A percentile compares a stretch with the other conserved stretches of the same genome.
phyloP scores from a whole-genome alignment of 2,329 filamentous ascomycete genomes.

The Apiospora pterosperma region DNA sequence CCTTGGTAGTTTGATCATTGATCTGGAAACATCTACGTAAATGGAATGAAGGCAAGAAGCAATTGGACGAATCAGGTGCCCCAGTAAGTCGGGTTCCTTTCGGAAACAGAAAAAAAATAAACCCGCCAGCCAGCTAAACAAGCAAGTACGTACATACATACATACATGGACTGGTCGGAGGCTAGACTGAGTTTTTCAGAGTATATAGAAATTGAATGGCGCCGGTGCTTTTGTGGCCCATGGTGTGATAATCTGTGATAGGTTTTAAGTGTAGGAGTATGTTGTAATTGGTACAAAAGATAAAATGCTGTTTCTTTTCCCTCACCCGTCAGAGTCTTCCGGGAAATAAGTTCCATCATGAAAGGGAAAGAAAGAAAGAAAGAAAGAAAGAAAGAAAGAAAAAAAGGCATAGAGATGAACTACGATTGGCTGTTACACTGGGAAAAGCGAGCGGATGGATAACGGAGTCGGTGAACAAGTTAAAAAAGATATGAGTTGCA shows the following conservation, averaged over 20 bases:
- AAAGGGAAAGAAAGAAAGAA: conserved; percentile 10
- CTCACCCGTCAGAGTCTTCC: background rate
- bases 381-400: conserved; percentile 2
- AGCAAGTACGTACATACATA: background rate
- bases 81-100: background rate
- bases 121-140: background rate
- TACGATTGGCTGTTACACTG: background rate
- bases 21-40: conserved; percentile 12
- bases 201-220: background rate
- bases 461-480: conserved; percentile 41
- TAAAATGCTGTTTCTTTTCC: background rate
- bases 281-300: background rate
- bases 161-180: background rate
- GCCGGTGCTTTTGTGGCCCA: conserved; percentile 1
- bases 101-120: background rate
- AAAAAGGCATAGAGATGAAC: conserved; percentile 8
- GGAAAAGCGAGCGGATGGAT: conserved; percentile 17
- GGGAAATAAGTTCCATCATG: background rate
- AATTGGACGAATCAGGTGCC: conserved; percentile 23
- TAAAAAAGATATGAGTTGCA: conserved; percentile 35
- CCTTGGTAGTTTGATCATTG: background rate
- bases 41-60: conserved; percentile 20
- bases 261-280: background rate
- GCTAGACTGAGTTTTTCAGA: background rate
- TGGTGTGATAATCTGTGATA: conserved; percentile 14